Conservation (phyloP, 768 basidiomycete genomes). For the Mrakia frigida region DNA sequence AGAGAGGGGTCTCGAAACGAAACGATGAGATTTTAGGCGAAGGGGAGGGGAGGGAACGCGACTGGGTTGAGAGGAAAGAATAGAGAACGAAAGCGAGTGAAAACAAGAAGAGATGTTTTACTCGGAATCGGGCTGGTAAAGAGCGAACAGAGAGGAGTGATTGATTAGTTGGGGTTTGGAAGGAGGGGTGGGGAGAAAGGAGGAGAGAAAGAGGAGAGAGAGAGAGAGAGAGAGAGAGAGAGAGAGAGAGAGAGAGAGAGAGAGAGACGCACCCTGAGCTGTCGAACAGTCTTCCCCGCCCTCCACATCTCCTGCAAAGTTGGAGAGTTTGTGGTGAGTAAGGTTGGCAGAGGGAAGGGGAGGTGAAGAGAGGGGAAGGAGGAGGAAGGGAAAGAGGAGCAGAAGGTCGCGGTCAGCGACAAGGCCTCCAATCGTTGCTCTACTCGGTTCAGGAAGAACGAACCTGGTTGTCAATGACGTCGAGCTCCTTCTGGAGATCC, state of each 20-base stretch:
- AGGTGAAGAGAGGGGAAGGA: neutral
- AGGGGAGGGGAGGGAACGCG: no score
- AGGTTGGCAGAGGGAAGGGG: neutral
- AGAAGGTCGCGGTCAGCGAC: neutral
- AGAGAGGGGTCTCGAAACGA: no score
- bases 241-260: neutral
- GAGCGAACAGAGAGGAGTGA: no score
- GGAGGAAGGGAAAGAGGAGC: neutral
- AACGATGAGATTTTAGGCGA: no score
- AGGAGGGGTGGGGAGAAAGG: neutral
- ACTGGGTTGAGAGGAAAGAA: neutral
- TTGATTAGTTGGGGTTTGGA: neutral
- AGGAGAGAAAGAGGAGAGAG: neutral
- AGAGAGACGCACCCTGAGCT: neutral
- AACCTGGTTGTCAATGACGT: constrained; percentile 88
- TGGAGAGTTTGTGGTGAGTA: neutral
- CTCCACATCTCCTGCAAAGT: constrained; percentile 8
- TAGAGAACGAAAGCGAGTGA: neutral
- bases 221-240: neutral
- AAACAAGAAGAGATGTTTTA: neutral
- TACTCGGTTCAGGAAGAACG: neutral
- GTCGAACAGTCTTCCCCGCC: neutral
- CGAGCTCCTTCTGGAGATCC: constrained; percentile 73
- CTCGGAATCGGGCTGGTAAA: neutral
- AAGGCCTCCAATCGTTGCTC: neutral